phyloP scores from a whole-genome alignment of 805 yeast genomes.

The Ogataea naganishii region DNA sequence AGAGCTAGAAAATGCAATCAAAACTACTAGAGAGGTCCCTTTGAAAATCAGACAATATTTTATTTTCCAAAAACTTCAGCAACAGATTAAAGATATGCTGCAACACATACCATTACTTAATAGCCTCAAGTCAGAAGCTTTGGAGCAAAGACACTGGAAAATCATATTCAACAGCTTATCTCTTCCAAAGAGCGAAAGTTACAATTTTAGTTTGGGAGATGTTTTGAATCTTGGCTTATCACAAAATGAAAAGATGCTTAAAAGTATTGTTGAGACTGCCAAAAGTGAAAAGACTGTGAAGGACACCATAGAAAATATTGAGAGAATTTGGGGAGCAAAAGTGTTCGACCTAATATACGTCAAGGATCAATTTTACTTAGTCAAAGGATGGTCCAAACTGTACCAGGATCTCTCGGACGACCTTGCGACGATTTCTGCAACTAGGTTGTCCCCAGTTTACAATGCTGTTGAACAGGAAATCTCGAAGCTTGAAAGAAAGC shows the following conservation, averaged over 20 bases:
- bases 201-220: slow-evolving; percentile 40
- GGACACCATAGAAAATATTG: slow-evolving; percentile 41
- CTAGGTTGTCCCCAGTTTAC: slow-evolving; percentile 62
- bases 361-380: slow-evolving; percentile 41
- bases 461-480: slow-evolving; percentile 52
- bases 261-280: slow-evolving; percentile 50
- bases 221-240: slow-evolving; percentile 50
- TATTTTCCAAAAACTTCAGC: slow-evolving; percentile 56
- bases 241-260: slow-evolving; percentile 36
- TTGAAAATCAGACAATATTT: slow-evolving; percentile 53
- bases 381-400: slow-evolving; percentile 60
- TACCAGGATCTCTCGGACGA: slow-evolving; percentile 54
- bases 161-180: slow-evolving; percentile 27
- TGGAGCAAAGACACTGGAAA: slow-evolving; percentile 65
- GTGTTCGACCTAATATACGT: slow-evolving; percentile 47
- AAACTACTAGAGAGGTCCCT: slow-evolving; percentile 43
- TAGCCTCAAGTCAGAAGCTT: slow-evolving; percentile 44
- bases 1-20: slow-evolving; percentile 41
- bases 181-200: slow-evolving; percentile 2
- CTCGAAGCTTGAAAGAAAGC: slow-evolving; percentile 41
- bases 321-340: slow-evolving; percentile 44
- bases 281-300: slow-evolving; percentile 64
- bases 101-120: slow-evolving; percentile 29
- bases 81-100: slow-evolving; percentile 30
- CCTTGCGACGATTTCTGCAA: slow-evolving; percentile 52